Base-by-base conservation (phyloP, 140 eudicot species). In the Anethum foeniculum region DNA sequence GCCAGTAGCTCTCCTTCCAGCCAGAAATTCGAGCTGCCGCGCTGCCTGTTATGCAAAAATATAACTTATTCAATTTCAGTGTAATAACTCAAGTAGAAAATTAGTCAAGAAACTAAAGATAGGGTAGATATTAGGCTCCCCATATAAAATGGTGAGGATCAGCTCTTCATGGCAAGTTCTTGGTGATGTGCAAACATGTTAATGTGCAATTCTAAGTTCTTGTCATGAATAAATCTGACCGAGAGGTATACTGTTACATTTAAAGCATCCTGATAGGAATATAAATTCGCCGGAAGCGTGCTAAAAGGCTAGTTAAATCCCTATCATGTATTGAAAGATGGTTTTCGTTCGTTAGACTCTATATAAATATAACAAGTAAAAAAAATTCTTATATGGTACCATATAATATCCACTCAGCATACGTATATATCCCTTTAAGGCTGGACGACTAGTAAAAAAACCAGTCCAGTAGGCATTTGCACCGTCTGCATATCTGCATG, bases 401-500 rank as follows among this genome's bases (percentile, higher is more conserved):
- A 92, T 41, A 89, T 92, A 95, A 84, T 89, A 95, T 79, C 99
- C 97, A 83, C 99, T 92, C 77, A 92, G 86, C 82, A 89, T 80
- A 47, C 99, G 95, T 41, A 95, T 73, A 80, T 92, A 95, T 88
- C 97, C 67, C 85, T 95, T 95, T 46, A 95, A 82, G 48, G 92
- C 95, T 1, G 99, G 97, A 58, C 99, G 97, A 68, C 99, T 95
- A 67, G 97, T 89, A 79, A 84, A 95, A 83, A 76, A 95, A 64
- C 97, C 99, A 3, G 97, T 92, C 97, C 97, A 95, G 54, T 95
- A 95, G 78, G 97, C 84, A 89, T 90, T 83, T 77, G 64, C 83
- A 56, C 85, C 27, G 38, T 90, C 97, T 27, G 99, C 99, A 87
- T 95, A 94, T 85, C 98, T 94, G 75, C 79, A 49, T 32, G 56